Percentiles rank a stretch among this genome's conserved stretches.
These are phyloP conservation scores for Wolfiporia cocos DNA, from an alignment of 1,284 basidiomycete species.

Conservation along the genomic window DNA sequence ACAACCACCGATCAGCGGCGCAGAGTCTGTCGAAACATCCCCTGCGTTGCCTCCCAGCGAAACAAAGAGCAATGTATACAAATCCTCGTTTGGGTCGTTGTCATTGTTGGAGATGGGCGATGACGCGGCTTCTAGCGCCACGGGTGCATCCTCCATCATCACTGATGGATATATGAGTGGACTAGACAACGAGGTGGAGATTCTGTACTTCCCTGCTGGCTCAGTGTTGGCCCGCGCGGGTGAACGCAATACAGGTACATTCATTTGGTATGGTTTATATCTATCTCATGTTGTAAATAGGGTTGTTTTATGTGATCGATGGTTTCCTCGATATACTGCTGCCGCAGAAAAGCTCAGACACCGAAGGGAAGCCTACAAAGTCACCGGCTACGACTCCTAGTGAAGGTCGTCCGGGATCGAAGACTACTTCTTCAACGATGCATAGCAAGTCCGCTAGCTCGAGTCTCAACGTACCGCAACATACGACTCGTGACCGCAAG, in stretches of 20 bases:
- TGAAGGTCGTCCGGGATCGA: neutral
- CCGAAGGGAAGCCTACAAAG: constrained; percentile 12
- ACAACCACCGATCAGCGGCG: constrained; percentile 73
- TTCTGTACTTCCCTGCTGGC: constrained; percentile 88
- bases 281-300: constrained; percentile 30
- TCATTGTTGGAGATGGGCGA: constrained; percentile 75
- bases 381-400: neutral
- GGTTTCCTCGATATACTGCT: constrained; percentile 92
- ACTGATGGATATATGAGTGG: constrained; percentile 62
- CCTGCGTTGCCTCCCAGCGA: constrained; percentile 57
- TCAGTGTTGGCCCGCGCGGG: constrained; percentile 86
- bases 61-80: constrained; percentile 43
- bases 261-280: neutral
- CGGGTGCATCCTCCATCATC: constrained; percentile 55
- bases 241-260: constrained; percentile 76
- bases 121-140: constrained; percentile 56
- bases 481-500: constrained; percentile 4
- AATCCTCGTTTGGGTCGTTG: constrained; percentile 81
- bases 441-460: constrained; percentile 3
- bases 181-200: constrained; percentile 94
- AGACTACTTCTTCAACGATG: neutral
- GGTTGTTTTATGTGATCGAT: constrained; percentile 97
- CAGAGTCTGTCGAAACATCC: constrained; percentile 59
- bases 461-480: neutral
- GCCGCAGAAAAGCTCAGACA: constrained; percentile 36